A percentile compares a stretch with the other conserved stretches of the same genome.
phyloP scores from a whole-genome alignment of 1,139 yeast genomes.

The Arxiozyma telluris region DNA sequence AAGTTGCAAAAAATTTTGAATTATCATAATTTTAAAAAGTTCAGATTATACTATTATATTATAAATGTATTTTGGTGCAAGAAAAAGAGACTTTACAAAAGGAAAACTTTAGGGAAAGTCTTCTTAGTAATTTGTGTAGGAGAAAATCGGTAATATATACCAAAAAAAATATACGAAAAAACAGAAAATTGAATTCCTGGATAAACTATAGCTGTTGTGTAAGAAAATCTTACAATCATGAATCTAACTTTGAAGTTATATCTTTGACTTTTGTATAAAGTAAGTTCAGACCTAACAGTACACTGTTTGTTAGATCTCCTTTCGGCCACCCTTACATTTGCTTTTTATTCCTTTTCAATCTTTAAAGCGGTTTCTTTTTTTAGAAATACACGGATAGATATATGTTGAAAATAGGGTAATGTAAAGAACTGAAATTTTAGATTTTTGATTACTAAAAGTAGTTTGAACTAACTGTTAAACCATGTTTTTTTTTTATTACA shows the following conservation, averaged over 20 bases:
- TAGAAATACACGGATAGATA: not conserved
- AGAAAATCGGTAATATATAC: not conserved
- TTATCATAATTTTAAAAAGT: not conserved
- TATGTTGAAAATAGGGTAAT: not conserved
- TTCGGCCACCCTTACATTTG: not conserved
- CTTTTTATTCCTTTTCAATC: no score
- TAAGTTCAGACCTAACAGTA: no score
- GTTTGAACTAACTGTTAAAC: no score
- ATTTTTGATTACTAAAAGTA: not conserved
- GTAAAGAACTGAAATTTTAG: not conserved
- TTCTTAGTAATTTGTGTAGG: not conserved
- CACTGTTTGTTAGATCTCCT: no score
- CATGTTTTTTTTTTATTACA: no score
- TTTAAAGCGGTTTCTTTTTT: no score
- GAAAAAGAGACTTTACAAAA: no score
- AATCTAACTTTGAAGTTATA: not conserved
- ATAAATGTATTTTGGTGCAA: not conserved
- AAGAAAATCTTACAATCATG: not conserved
- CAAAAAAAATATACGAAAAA: no score
- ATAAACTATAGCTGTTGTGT: not conserved
- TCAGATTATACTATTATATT: no score
- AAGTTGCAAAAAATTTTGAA: not conserved
- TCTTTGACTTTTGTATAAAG: no score
- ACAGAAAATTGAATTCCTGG: not conserved
- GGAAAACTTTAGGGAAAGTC: no score